Base-by-base conservation (phyloP, 495 filamentous ascomycete genomes). In the Hypoxylon lienhwacheense region DNA sequence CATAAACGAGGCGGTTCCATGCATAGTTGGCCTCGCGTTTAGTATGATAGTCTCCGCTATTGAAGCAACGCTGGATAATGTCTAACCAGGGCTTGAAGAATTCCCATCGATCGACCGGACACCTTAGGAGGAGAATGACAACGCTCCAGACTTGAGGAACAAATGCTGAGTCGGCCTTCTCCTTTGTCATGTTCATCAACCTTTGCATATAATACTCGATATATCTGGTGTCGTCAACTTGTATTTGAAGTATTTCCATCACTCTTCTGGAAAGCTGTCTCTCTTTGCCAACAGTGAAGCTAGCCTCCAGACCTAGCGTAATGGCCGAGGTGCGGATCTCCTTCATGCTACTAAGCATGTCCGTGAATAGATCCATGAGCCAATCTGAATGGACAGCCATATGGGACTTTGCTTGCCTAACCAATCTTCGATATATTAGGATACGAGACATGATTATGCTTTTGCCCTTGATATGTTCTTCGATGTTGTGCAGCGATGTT, bases 141-240 rank as follows among this genome's bases (percentile, higher is more conserved):
- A 88, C 77, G 39, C 85, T 88, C 92, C 92, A 98, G 22, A 97
- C 87, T 45, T 89, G 85, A 4, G 93, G 90, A n/a, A 93, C 89
- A 49, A 82, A 77, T 0, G 76, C 65, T 17, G 74, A 72, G 7
- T 81, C 81, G n/a, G 85, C 78, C 33, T 84, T 80, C 31, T 82
- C 77, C 17, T 78, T 74, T 29, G 87, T 70, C 81, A 96, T 87
- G n/a, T 79, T 70, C 35, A 72, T 77, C 53, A 97, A 78, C n/a
- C 81, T 80, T 31, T 83, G 73, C 6, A 77, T 77, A 40, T 91
- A 79, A 61, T 81, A 82, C 1, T 86, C 78, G 14, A 82, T 73
- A 36, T 84, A 88, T 29, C 77, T 75, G 10, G 77, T 79, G 16
- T 85, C 79, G 1, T 81, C 76, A 7, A 76, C 53, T 10, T 77